These are phyloP conservation scores for Dryas integrifolia DNA, from an alignment of 331 rosid species.

Conservation along the genomic window DNA sequence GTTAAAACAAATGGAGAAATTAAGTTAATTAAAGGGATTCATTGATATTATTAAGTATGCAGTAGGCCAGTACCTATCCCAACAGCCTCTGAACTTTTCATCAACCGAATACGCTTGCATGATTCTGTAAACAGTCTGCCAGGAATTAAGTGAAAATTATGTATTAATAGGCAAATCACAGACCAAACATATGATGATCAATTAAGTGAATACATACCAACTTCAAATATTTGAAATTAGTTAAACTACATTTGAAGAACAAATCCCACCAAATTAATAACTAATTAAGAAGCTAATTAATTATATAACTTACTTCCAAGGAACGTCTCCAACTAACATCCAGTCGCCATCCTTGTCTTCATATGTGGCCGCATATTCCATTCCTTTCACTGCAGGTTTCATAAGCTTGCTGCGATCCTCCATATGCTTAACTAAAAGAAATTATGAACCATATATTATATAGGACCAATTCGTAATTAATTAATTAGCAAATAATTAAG, in stretches of 20 bases:
- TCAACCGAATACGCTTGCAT: conserved; percentile 35
- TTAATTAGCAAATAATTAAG: no score
- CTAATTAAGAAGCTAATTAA: not conserved
- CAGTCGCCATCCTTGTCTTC: conserved; percentile 39
- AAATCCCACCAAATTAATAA: not conserved
- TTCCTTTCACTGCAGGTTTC: conserved; percentile 27
- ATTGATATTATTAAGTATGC: not conserved
- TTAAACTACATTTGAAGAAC: no score
- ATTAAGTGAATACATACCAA: no score
- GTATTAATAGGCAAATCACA: no score
- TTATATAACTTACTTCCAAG: conserved; percentile 38
- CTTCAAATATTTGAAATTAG: no score
- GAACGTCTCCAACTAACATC: conserved; percentile 49
- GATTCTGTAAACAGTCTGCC: conserved; percentile 38
- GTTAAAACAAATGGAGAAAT: not conserved
- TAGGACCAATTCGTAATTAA: not conserved
- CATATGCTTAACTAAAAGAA: conserved; percentile 2
- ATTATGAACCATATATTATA: not conserved
- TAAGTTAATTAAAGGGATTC: not conserved
- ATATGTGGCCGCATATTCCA: conserved; percentile 26
- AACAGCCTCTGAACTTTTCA: conserved; percentile 33
- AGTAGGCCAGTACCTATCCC: conserved; percentile 21
- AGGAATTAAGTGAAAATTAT: not conserved
- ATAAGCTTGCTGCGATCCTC: conserved; percentile 9
- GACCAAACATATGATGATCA: no score